Conservation (phyloP, 208 protist species). For the Crithidia bombi region DNA sequence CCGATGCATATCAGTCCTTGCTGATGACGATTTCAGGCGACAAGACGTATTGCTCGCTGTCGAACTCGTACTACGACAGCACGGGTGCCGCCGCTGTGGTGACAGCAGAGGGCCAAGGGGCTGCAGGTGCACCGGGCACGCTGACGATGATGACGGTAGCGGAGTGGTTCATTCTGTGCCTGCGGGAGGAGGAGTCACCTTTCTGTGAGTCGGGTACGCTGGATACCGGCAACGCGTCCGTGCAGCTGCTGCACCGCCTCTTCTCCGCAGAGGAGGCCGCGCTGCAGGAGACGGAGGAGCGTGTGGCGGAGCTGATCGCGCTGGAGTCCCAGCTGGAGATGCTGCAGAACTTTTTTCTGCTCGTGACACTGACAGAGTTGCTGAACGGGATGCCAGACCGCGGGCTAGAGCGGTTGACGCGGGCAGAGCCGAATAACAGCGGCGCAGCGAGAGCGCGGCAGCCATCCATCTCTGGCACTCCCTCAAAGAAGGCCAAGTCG, state of each 20-base stretch:
- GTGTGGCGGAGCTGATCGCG: conserved; percentile 49
- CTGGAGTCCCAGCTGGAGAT: conserved; percentile 75
- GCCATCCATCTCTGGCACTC: not conserved
- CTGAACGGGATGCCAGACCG: conserved; percentile 40
- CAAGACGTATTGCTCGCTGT: conserved; percentile 39
- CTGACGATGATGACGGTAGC: conserved; percentile 48
- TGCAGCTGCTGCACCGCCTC: conserved; percentile 52
- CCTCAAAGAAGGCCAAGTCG: conserved; percentile 24
- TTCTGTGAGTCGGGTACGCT: conserved; percentile 48
- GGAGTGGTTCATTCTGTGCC: conserved; percentile 75
- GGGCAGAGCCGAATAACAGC: not conserved
- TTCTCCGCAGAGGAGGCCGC: conserved; percentile 58
- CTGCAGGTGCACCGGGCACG: conserved; percentile 26
- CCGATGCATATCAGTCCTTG: conserved; percentile 43
- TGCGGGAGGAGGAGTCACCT: conserved; percentile 67
- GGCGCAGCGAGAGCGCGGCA: conserved; percentile 2
- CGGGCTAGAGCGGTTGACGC: conserved; percentile 23
- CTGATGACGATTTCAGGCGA: conserved; percentile 60
- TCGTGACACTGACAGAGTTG: conserved; percentile 72
- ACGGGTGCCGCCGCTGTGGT: no score
- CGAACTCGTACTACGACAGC: conserved; percentile 21
- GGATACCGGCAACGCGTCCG: conserved; percentile 54
- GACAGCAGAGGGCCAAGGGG: not conserved
- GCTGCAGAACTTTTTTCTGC: conserved; percentile 52
- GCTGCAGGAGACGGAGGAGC: conserved; percentile 51